A percentile compares a stretch with the other conserved stretches of the same genome.
phyloP scores from a whole-genome alignment of 345 rosid species.

The Lepidium didymum region DNA sequence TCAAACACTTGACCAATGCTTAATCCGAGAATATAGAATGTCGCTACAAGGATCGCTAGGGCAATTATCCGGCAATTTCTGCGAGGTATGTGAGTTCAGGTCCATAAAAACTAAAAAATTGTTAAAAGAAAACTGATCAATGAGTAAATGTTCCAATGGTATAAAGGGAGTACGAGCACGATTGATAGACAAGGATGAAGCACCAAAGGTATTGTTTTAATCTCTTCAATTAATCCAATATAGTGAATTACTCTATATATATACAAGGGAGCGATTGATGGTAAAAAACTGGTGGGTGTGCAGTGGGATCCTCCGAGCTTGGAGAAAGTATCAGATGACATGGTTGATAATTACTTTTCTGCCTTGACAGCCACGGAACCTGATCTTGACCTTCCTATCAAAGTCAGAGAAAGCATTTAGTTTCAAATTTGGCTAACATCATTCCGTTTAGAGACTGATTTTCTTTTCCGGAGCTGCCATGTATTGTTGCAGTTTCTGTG shows the following conservation, averaged over 20 bases:
- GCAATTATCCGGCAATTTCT: constrained; percentile 48
- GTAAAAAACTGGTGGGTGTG: neutral
- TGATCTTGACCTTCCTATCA: constrained; percentile 31
- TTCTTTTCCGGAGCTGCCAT: neutral
- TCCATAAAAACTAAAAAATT: neutral
- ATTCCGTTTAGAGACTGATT: neutral
- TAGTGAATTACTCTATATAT: neutral
- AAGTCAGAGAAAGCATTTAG: constrained; percentile 35
- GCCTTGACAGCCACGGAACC: constrained; percentile 24
- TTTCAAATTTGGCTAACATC: neutral
- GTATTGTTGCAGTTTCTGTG: neutral
- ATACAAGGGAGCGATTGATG: neutral
- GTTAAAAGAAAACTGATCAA: neutral
- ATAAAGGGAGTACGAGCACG: constrained; percentile 80
- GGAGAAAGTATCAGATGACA: constrained; percentile 32
- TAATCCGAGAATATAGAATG: constrained; percentile 79
- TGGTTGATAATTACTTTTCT: constrained; percentile 30
- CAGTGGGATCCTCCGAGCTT: constrained; percentile 36
- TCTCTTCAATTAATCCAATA: neutral
- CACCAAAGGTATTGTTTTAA: constrained; percentile 52
- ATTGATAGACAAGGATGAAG: constrained; percentile 68
- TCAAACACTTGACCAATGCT: constrained; percentile 76
- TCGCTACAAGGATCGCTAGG: constrained; percentile 58
- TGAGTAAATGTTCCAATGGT: constrained; percentile 1
- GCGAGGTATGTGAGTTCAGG: constrained; percentile 49